Conservation (phyloP, 78 protist species). For the Guillardia theta region DNA sequence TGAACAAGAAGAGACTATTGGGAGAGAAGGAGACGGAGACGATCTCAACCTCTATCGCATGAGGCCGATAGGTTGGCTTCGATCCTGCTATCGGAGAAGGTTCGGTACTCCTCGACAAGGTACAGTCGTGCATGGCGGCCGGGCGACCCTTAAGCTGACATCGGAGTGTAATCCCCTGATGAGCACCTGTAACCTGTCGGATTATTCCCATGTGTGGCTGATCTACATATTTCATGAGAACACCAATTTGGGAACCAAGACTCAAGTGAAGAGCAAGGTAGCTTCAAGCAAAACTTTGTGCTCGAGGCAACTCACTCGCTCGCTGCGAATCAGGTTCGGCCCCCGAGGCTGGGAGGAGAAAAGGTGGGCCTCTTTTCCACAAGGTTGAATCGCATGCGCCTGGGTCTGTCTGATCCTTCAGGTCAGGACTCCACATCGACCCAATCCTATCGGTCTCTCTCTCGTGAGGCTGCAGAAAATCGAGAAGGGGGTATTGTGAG, state of each 20-base stretch:
- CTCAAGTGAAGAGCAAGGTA: neutral
- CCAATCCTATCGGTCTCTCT: slow-evolving; percentile 47
- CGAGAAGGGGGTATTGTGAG: neutral
- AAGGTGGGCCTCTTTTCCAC: slow-evolving; percentile 54
- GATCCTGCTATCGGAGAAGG: neutral
- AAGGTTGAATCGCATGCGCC: slow-evolving; percentile 29
- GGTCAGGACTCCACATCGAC: slow-evolving; percentile 65
- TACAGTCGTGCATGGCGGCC: neutral
- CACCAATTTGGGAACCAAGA: neutral
- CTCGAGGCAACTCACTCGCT: no score
- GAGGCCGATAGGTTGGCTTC: neutral
- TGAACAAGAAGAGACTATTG: no score
- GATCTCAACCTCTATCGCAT: no score
- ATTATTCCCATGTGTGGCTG: slow-evolving; percentile 78
- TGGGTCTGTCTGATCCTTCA: no score
- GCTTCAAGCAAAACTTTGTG: no score
- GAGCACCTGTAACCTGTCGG: neutral
- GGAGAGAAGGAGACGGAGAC: no score
- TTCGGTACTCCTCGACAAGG: neutral
- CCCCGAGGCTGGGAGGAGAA: slow-evolving; percentile 30
- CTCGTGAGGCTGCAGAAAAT: slow-evolving; percentile 59
- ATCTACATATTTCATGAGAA: slow-evolving; percentile 67
- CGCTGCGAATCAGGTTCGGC: no score
- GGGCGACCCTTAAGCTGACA: neutral
- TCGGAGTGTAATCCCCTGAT: neutral